Conservation (phyloP, 2,329 filamentous ascomycete species). For the Phaeosphaeriaceae sp. region DNA sequence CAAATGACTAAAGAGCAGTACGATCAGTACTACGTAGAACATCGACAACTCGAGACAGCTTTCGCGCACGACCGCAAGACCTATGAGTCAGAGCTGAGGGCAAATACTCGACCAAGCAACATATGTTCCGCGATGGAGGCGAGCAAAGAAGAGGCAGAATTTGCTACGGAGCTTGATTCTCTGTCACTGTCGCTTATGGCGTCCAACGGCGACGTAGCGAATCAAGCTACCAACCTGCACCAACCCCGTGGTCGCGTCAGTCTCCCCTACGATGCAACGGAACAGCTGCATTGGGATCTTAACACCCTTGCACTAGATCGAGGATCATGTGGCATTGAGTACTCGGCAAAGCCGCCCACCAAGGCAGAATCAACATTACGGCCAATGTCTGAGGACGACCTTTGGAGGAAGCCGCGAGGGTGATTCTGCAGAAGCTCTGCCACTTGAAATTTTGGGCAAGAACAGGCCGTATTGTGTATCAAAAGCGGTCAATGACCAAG, state of each 20-base stretch:
- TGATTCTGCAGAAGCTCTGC: neutral
- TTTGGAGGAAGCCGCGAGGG: conserved; percentile 32
- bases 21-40: conserved; percentile 40
- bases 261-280: conserved; percentile 40
- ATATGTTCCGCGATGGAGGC: conserved; percentile 37
- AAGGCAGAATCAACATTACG: conserved; percentile 15
- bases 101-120: conserved; percentile 36
- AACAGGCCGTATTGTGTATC: neutral
- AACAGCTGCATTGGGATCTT: conserved; percentile 46
- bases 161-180: conserved; percentile 41
- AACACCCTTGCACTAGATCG: conserved; percentile 40
- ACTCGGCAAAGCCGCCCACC: conserved; percentile 21
- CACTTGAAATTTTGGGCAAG: neutral
- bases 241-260: conserved; percentile 28
- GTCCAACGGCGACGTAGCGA: conserved; percentile 22
- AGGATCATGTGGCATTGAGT: conserved; percentile 43
- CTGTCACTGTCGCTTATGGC: conserved; percentile 38
- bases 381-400: conserved; percentile 27
- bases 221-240: conserved; percentile 8
- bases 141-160: conserved; percentile 39
- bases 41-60: conserved; percentile 34
- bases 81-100: conserved; percentile 35
- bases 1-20: conserved; percentile 43
- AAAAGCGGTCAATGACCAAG: neutral
- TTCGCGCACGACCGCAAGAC: conserved; percentile 32